These are phyloP conservation scores for Yamadazyma tumulicola DNA, from an alignment of 805 yeast genomes.

Conservation along the genomic window DNA sequence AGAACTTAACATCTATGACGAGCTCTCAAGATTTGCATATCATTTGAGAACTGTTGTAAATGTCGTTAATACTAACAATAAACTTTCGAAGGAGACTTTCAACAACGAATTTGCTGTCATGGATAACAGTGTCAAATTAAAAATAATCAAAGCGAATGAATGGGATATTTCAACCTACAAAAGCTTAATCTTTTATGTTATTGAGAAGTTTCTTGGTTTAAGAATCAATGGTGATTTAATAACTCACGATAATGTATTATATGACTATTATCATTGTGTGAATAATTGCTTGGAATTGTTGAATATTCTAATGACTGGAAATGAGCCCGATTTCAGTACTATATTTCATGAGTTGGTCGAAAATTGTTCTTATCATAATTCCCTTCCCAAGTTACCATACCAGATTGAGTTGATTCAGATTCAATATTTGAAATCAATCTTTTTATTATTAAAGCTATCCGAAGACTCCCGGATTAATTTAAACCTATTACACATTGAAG, in stretches of 20 bases:
- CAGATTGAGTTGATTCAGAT: conserved; percentile 27
- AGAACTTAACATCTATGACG: conserved; percentile 46
- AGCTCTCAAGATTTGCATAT: conserved; percentile 61
- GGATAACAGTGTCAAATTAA: conserved; percentile 41
- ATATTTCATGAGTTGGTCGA: conserved; percentile 42
- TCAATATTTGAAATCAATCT: conserved; percentile 24
- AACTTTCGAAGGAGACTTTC: conserved; percentile 44
- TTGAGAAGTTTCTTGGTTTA: conserved; percentile 44
- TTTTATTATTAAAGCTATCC: conserved; percentile 26
- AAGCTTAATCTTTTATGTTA: conserved; percentile 45
- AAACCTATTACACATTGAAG: conserved; percentile 28
- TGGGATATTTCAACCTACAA: conserved; percentile 63
- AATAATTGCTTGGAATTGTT: conserved; percentile 42
- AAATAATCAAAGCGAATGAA: conserved; percentile 36
- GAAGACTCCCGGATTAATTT: conserved; percentile 25
- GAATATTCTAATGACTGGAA: conserved; percentile 48
- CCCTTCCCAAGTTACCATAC: conserved; percentile 8
- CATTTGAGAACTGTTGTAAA: conserved; percentile 51
- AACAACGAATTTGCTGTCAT: conserved; percentile 58
- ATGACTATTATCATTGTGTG: conserved; percentile 26
- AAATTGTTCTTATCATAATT: conserved; percentile 22
- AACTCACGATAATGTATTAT: conserved; percentile 15
- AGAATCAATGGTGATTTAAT: conserved; percentile 17
- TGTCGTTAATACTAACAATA: conserved; percentile 47
- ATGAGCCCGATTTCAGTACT: conserved; percentile 49